Evolutionary conservation across 1,284 basidiomycete species (phyloP).

Genomic region (Schizophyllum commune): DNA sequence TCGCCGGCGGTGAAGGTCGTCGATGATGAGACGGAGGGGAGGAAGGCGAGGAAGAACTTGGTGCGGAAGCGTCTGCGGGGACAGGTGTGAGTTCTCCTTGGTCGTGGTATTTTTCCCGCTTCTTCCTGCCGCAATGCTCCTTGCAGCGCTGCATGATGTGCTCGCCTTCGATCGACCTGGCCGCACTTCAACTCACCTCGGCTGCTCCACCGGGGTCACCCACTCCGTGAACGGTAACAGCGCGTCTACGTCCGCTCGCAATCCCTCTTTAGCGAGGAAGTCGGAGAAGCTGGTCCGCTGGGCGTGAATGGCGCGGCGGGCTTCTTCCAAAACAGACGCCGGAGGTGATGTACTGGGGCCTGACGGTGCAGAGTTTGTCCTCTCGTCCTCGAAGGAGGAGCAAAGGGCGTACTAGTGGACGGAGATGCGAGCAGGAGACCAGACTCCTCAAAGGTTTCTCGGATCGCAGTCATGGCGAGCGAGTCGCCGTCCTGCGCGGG

Average conservation of each 20-base stretch:
- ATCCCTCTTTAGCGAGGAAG: constrained; percentile 40
- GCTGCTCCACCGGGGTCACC: constrained; percentile 50
- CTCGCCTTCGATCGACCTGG: too few relatives aligned
- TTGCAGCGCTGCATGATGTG: too few relatives aligned
- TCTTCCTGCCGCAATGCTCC: too few relatives aligned
- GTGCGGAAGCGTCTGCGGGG: constrained; percentile 54
- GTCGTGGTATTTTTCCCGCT: too few relatives aligned
- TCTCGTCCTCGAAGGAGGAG: background rate
- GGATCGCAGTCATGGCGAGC: constrained; percentile 52
- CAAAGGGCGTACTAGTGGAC: constrained; percentile 7
- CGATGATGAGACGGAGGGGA: constrained; percentile 31
- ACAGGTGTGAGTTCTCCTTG: constrained; percentile 1
- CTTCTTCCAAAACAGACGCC: constrained; percentile 38
- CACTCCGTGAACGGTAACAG: constrained; percentile 64
- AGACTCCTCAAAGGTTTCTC: constrained; percentile 70
- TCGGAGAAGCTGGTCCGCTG: constrained; percentile 40
- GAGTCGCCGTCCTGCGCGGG: constrained; percentile 42
- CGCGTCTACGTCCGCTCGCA: constrained; percentile 35
- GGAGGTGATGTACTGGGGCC: constrained; percentile 13
- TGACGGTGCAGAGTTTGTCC: background rate
- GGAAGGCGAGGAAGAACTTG: constrained; percentile 58
- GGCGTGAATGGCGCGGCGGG: constrained; percentile 49
- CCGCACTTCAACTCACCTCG: constrained; percentile 47
- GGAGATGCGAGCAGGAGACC: constrained; percentile 55
- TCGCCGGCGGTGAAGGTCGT: constrained; percentile 44